These are phyloP conservation scores for Setaria viridis DNA, from an alignment of 202 grass and related monocot genomes.

Conservation along the genomic window DNA sequence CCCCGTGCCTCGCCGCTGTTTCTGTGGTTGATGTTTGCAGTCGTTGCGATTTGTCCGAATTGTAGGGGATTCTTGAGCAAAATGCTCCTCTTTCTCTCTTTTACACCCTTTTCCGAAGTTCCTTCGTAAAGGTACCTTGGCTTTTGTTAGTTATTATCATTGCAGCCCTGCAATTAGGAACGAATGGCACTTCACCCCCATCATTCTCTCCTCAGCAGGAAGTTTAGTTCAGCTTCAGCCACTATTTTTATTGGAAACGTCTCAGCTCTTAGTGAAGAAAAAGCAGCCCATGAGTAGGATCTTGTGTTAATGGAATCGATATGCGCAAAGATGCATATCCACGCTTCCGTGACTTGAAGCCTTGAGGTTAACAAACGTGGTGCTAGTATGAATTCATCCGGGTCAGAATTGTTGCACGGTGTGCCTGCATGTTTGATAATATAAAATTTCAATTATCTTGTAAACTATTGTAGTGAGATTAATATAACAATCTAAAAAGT, in stretches of 20 bases:
- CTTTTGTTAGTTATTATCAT: slow-evolving; percentile 30
- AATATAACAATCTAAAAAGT: not conserved
- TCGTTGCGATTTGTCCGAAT: slow-evolving; percentile 29
- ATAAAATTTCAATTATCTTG: not conserved
- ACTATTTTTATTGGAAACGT: not conserved
- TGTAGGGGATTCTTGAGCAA: slow-evolving; percentile 37
- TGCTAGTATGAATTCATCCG: not conserved
- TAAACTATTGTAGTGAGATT: not conserved
- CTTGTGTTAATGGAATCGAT: not conserved
- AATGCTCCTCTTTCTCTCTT: slow-evolving; percentile 29
- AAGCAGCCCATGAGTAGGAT: not conserved
- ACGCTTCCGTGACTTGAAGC: not conserved
- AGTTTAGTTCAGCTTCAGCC: not conserved
- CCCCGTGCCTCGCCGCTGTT: not conserved
- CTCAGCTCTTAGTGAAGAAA: not conserved
- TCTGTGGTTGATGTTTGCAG: not conserved
- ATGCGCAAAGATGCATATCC: not conserved
- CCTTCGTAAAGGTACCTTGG: not conserved
- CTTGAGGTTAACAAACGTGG: not conserved
- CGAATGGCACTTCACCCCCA: slow-evolving; percentile 13
- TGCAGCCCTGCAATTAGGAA: slow-evolving; percentile 14
- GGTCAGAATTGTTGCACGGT: not conserved
- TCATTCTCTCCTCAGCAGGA: not conserved
- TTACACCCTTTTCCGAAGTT: not conserved
- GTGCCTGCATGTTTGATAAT: not conserved